Evolutionary conservation across 495 filamentous ascomycete species (phyloP).

Genomic region (Talaromyces liani): DNA sequence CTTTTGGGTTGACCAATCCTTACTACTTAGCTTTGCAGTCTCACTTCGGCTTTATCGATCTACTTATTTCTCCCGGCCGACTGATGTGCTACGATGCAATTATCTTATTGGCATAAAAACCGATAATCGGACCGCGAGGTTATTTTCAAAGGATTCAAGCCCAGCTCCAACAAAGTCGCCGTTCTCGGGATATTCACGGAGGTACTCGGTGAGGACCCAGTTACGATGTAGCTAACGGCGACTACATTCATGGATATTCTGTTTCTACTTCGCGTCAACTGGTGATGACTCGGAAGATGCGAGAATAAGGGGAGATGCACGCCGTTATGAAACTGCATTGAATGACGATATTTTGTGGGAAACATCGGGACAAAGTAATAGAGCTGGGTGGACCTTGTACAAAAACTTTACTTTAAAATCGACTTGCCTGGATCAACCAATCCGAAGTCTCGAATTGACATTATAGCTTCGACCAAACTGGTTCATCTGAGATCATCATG

Average conservation of each 20-base stretch:
- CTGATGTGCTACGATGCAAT: neutral
- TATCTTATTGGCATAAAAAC: neutral
- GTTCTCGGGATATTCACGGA: neutral
- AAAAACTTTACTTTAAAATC: neutral
- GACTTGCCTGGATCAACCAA: neutral
- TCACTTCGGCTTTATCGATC: neutral
- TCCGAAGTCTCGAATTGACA: neutral
- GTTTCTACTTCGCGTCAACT: neutral
- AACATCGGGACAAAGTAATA: no score
- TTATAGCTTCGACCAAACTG: neutral
- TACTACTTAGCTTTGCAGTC: neutral
- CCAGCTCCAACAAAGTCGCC: neutral
- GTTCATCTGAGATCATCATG: neutral
- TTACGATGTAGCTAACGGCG: neutral
- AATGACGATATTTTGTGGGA: no score
- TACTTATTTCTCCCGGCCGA: neutral
- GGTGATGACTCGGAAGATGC: no score
- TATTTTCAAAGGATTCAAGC: neutral
- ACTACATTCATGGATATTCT: neutral
- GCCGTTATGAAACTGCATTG: no score
- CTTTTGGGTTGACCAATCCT: neutral
- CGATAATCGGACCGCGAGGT: neutral
- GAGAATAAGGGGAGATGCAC: no score
- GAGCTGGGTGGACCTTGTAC: neutral
- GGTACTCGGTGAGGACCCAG: no score